Base-by-base conservation (phyloP, 805 yeast species). In the Hemisphaericaspora nanyangensis region DNA sequence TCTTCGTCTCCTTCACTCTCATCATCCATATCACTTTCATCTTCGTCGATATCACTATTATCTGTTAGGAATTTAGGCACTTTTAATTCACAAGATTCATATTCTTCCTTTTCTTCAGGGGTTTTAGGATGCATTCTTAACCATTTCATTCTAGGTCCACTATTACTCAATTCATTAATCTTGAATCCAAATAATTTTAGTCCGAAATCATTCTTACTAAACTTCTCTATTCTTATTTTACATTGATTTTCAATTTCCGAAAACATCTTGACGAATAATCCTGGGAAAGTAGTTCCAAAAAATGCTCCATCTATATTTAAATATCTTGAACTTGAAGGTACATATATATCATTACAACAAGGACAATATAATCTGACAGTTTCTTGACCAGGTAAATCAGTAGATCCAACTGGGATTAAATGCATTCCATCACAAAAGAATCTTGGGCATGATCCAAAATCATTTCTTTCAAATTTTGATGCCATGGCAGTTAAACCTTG, bases 61-160 rank as follows among this genome's bases (percentile, higher is more conserved):
- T 54, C 61, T 16, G 43, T 15, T 7, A 30, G 17, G 6, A 22
- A 26, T 15, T 34, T 37, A 1, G 86, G 85, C 17, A 79, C 56
- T 29, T 65, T 72, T 50, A 75, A 82, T 56, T 84, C 87, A 55
- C 93, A 85, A 27, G 61, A 63, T 5, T 76, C 72, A 47, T 69
- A 79, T 52, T 86, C 95, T 37, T 65, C 72, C 49, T 75, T 61
- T 52, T 85, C 90, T 31, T 69, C 77, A 15, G 65, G 72, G 3
- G 79, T 73, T 31, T 66, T 65, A 3, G 98, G 98, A 47, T 76
- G 70, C 58, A 79, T 80, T 51, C 98, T 77, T 45, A 91, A 71
- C 99, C 99, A 93, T 52, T 75, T 76, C 98, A 93, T 93, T 50
- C 98, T 76, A n/a, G 95, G 90, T 0, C 99, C 99, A 34, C 85